Base-by-base conservation (phyloP, 2,329 filamentous ascomycete species). In the Diaporthe sp. region DNA sequence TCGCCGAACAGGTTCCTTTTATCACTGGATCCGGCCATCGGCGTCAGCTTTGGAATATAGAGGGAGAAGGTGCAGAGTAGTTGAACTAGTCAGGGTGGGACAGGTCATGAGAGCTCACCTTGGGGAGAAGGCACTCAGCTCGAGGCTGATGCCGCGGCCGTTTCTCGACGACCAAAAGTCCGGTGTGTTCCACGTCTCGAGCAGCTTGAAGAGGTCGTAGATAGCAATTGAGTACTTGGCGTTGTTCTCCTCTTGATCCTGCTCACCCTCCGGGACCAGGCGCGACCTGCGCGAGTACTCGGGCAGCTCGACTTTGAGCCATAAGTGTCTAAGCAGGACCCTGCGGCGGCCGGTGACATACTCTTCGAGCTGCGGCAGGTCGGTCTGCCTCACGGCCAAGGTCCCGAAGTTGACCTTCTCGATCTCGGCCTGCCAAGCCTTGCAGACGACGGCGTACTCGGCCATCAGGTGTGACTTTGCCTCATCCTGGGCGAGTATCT, bases 241-340 rank as follows among this genome's bases (percentile, higher is more conserved):
- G 32, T 80, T 79, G 65, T 81, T 80, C 61, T 74, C 73, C 53
- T 79, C 77, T 69, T 79, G 78, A 42, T 81, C 79, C 25, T 77
- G 72, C 30, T 78, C 76, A 2, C 73, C 76, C 63, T 80, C 79
- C 12, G 75, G 76, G n/a, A 76, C 59, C 35, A 75, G 70, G 56
- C 65, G 70, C 19, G 77, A 68, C 59, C 75, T 74, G 47, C 70
- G 66, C 30, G 72, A 27, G 59, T 80, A 80, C 42, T 74, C 75
- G 39, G 74, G 73, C 73, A 81, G 76, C 73, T 78, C 77, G 35
- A 80, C 70, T 12, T 71, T 66, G 53, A 80, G 73, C 73, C 76
- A 76, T 5, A 80, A 51, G 35, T 75, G 76, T 22, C 73, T 77
- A 47, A 81, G 77, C 22, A 70, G 76, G 19, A 74, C 72, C 59